Conservation (phyloP, 139 green algal genomes). For the Pycnococcus provasolii region DNA sequence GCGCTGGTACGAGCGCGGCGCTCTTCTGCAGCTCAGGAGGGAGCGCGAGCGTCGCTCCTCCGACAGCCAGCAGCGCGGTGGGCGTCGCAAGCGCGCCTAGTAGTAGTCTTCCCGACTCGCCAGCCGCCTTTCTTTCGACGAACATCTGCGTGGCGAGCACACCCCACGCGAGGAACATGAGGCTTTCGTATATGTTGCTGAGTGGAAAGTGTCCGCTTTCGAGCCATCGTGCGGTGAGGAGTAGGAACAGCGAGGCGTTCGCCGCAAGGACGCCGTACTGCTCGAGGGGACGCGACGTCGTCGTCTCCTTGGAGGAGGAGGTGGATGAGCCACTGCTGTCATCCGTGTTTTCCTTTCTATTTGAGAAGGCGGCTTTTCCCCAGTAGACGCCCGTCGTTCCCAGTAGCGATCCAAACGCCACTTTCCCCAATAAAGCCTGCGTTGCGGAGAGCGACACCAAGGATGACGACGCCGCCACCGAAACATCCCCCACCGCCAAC, state of each 20-base stretch:
- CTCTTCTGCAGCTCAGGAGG: slow-evolving; percentile 22
- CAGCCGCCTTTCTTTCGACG: slow-evolving; percentile 11
- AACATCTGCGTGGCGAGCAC: slow-evolving; percentile 16
- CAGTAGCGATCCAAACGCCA: slow-evolving; percentile 8
- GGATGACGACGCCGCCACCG: too few relatives aligned
- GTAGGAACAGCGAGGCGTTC: slow-evolving; percentile 7
- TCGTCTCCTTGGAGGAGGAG: not conserved
- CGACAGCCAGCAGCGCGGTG: slow-evolving; percentile 13
- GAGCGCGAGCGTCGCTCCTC: slow-evolving; percentile 18
- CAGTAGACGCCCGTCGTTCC: slow-evolving; percentile 4
- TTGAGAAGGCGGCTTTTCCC: slow-evolving; percentile 10
- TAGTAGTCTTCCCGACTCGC: not conserved
- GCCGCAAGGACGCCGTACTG: slow-evolving; percentile 2
- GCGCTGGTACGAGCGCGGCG: slow-evolving; percentile 21
- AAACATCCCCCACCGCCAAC: too few relatives aligned
- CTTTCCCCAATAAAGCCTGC: slow-evolving; percentile 1
- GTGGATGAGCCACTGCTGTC: not conserved
- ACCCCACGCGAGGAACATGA: slow-evolving; percentile 26
- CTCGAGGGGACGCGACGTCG: slow-evolving; percentile 1
- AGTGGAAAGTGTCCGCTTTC: slow-evolving; percentile 28
- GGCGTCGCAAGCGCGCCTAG: slow-evolving; percentile 21
- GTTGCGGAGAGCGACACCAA: too few relatives aligned
- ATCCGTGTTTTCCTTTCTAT: not conserved
- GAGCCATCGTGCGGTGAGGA: slow-evolving; percentile 20
- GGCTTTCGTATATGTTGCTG: slow-evolving; percentile 29